phyloP scores from a whole-genome alignment of 345 rosid genomes.

The Eucalyptus curtisii region DNA sequence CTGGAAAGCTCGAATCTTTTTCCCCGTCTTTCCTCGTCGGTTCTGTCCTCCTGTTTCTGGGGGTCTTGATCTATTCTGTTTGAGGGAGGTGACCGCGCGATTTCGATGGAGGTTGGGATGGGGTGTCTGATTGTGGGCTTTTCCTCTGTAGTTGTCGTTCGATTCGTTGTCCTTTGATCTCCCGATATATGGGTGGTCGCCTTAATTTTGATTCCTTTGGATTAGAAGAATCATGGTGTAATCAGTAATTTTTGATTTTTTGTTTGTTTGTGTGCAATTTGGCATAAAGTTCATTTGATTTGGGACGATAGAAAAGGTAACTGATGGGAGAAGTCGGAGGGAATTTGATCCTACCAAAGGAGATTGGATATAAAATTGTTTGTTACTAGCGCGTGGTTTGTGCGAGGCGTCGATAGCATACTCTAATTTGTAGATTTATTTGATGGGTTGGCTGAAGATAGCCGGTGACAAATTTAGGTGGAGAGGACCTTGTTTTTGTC shows the following conservation, averaged over 20 bases:
- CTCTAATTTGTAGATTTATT: neutral
- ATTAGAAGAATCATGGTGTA: neutral
- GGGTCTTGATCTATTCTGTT: neutral
- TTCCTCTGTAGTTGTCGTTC: neutral
- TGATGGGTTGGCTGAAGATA: neutral
- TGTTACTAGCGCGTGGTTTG: neutral
- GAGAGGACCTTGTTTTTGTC: neutral
- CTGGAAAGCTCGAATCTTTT: neutral
- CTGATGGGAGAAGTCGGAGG: neutral
- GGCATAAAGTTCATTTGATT: neutral
- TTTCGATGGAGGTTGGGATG: neutral
- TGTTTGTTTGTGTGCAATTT: neutral
- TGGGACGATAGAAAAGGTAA: neutral
- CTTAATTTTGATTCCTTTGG: neutral
- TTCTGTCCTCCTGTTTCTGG: neutral
- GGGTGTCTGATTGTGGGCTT: neutral
- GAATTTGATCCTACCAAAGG: neutral
- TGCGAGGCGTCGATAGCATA: neutral
- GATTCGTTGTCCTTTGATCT: neutral
- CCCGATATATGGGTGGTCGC: neutral
- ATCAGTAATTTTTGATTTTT: neutral
- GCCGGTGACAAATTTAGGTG: neutral
- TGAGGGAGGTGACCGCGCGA: neutral
- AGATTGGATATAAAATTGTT: neutral
- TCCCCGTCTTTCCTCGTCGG: neutral